Percentiles rank a stretch among this genome's conserved stretches.
Evolutionary conservation across 371 early-diverging fungal species (phyloP).

Genomic region (Polyrhizophydium stewartii): DNA sequence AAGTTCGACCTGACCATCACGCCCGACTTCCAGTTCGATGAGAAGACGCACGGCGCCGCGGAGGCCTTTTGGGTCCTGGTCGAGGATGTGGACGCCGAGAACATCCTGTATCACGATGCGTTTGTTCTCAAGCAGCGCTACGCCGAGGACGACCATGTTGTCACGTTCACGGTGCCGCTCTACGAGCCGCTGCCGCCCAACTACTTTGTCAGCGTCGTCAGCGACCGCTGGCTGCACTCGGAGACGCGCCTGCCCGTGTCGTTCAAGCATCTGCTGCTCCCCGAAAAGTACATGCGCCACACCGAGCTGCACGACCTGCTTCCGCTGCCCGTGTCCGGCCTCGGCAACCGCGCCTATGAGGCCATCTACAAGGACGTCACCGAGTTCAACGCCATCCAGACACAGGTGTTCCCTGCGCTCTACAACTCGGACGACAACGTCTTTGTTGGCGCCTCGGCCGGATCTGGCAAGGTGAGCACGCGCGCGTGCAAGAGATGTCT

Average conservation of each 20-base stretch:
- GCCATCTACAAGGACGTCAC: conserved; percentile 56
- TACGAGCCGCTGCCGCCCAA: conserved; percentile 93
- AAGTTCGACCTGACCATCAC: conserved; percentile 86
- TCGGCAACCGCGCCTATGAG: conserved; percentile 70
- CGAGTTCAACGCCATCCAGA: conserved; percentile 96
- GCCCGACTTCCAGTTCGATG: conserved; percentile 92
- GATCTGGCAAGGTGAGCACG: conserved; percentile 75
- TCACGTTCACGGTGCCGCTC: conserved; percentile 90
- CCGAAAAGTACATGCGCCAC: conserved; percentile 89
- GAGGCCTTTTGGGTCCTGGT: conserved; percentile 93
- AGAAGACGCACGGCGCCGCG: conserved; percentile 71
- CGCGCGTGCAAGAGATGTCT: not conserved
- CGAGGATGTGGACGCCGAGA: conserved; percentile 90
- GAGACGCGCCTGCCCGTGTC: conserved; percentile 89
- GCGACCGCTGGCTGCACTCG: conserved; percentile 93
- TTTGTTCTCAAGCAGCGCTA: conserved; percentile 72
- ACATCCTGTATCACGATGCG: conserved; percentile 80
- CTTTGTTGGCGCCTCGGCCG: conserved; percentile 95
- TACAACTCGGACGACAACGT: conserved; percentile 89
- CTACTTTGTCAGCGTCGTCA: conserved; percentile 85
- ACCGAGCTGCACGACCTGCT: conserved; percentile 92
- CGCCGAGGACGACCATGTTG: conserved; percentile 40
- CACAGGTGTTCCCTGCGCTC: conserved; percentile 88
- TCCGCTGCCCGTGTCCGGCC: conserved; percentile 77
- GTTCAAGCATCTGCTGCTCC: conserved; percentile 86